Evolutionary conservation across 73 alveolate genomes (phyloP).

Genomic region (Effrenium voratum): DNA sequence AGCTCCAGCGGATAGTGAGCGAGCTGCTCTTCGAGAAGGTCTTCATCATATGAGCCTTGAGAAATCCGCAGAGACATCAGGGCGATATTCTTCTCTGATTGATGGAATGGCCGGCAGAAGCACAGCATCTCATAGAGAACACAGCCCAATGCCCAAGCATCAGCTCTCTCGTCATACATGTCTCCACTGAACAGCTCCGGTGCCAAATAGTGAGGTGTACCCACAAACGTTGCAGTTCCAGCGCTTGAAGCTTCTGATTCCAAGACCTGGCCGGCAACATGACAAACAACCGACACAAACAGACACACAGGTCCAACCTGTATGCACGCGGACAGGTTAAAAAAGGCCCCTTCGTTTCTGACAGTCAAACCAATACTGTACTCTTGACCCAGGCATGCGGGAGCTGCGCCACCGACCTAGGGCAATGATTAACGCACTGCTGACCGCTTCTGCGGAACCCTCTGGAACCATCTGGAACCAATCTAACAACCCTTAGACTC

Average conservation of each 20-base stretch:
- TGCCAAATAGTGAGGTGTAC: conserved; percentile 94
- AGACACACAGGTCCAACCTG: background rate
- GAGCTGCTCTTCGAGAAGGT: background rate
- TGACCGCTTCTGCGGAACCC: background rate
- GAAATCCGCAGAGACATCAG: conserved; percentile 76
- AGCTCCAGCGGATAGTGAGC: background rate
- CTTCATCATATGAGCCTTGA: conserved; percentile 79
- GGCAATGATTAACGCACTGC: background rate
- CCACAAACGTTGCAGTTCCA: conserved; percentile 77
- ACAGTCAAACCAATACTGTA: background rate
- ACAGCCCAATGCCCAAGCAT: conserved; percentile 95
- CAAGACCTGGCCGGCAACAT: conserved; percentile 14
- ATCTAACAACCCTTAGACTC: too few species aligned
- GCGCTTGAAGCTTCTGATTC: conserved; percentile 86
- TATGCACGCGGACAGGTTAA: too few species aligned
- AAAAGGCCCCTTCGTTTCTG: background rate
- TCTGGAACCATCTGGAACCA: too few species aligned
- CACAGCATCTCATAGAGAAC: conserved; percentile 93
- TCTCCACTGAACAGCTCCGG: conserved; percentile 94
- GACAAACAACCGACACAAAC: background rate
- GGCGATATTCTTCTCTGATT: conserved; percentile 47
- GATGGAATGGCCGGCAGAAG: conserved; percentile 83
- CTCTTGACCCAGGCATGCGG: background rate
- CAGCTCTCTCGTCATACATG: conserved; percentile 94
- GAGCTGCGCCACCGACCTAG: too few species aligned